Evolutionary conservation across 2,329 filamentous ascomycete species (phyloP).

Genomic region (Aspergillus sp.): DNA sequence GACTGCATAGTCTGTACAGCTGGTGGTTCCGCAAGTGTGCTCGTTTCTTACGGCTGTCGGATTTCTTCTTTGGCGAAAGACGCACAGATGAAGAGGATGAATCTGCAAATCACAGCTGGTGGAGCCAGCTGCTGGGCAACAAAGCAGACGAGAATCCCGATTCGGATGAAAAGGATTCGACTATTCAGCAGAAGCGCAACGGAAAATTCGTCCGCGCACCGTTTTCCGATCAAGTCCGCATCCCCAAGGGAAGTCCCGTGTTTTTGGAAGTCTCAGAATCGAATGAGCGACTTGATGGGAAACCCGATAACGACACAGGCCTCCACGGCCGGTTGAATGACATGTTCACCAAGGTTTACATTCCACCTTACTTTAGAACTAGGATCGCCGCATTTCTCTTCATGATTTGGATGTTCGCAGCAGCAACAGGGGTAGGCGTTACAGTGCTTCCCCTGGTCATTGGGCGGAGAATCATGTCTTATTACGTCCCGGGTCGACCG

Average conservation of each 20-base stretch:
- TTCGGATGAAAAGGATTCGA: constrained; percentile 46
- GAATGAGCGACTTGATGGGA: constrained; percentile 67
- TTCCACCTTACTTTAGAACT: constrained; percentile 81
- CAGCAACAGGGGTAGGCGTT: constrained; percentile 79
- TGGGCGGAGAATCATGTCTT: constrained; percentile 77
- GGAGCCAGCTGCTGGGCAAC: constrained; percentile 37
- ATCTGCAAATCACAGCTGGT: constrained; percentile 65
- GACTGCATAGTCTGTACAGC: constrained; percentile 80
- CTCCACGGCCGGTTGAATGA: constrained; percentile 64
- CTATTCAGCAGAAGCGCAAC: constrained; percentile 65
- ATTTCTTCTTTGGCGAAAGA: constrained; percentile 90
- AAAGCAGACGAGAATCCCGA: constrained; percentile 37
- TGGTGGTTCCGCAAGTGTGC: constrained; percentile 97
- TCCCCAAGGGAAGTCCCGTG: constrained; percentile 79
- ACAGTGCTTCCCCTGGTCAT: constrained; percentile 87
- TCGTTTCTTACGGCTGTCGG: constrained; percentile 76
- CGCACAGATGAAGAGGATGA: constrained; percentile 78
- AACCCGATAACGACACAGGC: constrained; percentile 57
- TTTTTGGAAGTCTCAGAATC: constrained; percentile 76
- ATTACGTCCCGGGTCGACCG: constrained; percentile 70
- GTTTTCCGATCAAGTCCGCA: constrained; percentile 91
- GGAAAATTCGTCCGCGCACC: constrained; percentile 90
- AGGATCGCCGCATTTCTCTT: constrained; percentile 85
- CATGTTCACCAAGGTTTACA: constrained; percentile 73
- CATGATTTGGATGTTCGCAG: constrained; percentile 91